phyloP scores from a whole-genome alignment of 306 rosid genomes.

The Gastrolobium villosum region DNA sequence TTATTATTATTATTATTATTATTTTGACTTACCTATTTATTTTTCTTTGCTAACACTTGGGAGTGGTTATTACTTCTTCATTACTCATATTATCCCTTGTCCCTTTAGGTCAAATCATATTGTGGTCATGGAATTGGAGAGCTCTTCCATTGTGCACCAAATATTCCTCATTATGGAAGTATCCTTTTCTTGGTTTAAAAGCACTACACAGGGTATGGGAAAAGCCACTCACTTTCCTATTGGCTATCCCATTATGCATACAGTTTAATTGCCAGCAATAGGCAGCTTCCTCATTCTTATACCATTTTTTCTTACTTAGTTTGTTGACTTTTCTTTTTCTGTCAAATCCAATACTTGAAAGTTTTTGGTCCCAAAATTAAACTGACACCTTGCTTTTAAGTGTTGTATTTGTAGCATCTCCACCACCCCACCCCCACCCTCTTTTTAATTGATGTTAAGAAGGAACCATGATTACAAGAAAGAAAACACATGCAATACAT shows the following conservation, averaged over 20 bases:
- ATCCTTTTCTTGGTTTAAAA: conserved; percentile 58
- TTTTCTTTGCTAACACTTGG: conserved; percentile 30
- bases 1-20: not conserved
- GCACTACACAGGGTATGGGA: not conserved
- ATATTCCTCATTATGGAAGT: conserved; percentile 94
- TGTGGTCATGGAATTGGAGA: conserved; percentile 99
- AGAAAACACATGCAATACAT: conserved; percentile 28
- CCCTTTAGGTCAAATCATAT: conserved; percentile 72
- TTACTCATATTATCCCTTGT: conserved; percentile 31
- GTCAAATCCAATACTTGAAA: not conserved
- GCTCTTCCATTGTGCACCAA: conserved; percentile 97
- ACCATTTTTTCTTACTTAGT: not conserved
- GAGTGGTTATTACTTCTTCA: conserved; percentile 14
- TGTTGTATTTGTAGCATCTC: not conserved
- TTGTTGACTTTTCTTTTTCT: not conserved
- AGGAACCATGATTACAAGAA: conserved; percentile 28
- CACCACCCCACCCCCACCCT: not conserved
- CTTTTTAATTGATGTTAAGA: not conserved
- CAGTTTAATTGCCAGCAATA: not conserved
- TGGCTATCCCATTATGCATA: not conserved
- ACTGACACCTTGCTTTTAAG: not conserved
- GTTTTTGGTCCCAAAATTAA: not conserved
- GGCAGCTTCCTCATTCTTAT: not conserved
- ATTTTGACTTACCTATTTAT: not conserved
- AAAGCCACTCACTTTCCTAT: not conserved